Evolutionary conservation across 441 rosid species (phyloP).

Genomic region (Erysimum cheiri): DNA sequence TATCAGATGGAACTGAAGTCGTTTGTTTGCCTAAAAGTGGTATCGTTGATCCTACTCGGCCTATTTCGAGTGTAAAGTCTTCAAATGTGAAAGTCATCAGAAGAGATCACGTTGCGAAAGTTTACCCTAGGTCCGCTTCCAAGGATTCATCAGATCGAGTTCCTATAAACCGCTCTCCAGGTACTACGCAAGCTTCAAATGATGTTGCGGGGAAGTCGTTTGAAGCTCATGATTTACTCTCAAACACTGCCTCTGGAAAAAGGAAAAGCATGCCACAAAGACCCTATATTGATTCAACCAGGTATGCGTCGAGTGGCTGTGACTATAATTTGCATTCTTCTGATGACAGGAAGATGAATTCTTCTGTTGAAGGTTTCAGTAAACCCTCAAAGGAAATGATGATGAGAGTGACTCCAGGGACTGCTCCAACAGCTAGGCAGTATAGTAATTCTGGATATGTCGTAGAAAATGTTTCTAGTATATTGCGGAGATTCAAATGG

Average conservation of each 20-base stretch:
- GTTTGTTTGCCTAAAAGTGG: conserved; percentile 49
- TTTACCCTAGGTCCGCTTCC: conserved; percentile 53
- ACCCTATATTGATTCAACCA: conserved; percentile 47
- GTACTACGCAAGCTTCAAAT: conserved; percentile 51
- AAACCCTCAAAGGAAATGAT: conserved; percentile 52
- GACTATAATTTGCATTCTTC: conserved; percentile 47
- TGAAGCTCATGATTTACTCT: conserved; percentile 36
- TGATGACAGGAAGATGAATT: conserved; percentile 46
- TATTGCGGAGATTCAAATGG: conserved; percentile 70
- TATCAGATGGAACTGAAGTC: conserved; percentile 50
- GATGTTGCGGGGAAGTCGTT: conserved; percentile 43
- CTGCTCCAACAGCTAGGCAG: conserved; percentile 52
- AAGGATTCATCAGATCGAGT: conserved; percentile 46
- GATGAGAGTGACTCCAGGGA: conserved; percentile 47
- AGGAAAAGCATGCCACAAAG: conserved; percentile 56
- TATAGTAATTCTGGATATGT: conserved; percentile 46
- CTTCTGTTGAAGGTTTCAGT: conserved; percentile 29
- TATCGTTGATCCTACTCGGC: conserved; percentile 61
- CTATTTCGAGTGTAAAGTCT: conserved; percentile 52
- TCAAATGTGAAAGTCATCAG: conserved; percentile 58
- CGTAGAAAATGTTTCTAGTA: conserved; percentile 66
- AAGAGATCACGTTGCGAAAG: conserved; percentile 59
- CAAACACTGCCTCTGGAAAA: conserved; percentile 49
- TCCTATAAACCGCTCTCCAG: conserved; percentile 42
- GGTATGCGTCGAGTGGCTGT: conserved; percentile 44